These are phyloP conservation scores for Albugo candida DNA, from an alignment of 352 stramenopile species.

Conservation along the genomic window DNA sequence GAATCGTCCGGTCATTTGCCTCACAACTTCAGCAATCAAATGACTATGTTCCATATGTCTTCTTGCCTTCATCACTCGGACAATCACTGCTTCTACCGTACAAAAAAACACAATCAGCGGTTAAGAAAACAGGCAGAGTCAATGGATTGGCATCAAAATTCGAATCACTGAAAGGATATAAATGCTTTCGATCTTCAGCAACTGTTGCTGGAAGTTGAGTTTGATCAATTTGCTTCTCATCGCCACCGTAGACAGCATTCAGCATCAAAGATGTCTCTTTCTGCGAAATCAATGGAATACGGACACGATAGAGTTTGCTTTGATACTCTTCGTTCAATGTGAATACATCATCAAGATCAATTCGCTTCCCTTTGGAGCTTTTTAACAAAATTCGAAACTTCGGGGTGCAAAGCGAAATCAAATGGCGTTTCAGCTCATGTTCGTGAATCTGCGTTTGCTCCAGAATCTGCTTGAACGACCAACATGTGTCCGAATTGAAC, in stretches of 20 bases:
- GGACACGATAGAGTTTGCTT: constrained; percentile 79
- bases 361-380: constrained; percentile 92
- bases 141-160: background rate
- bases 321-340: constrained; percentile 90
- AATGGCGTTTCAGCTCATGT: constrained; percentile 81
- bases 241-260: constrained; percentile 1
- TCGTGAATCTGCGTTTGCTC: constrained; percentile 78
- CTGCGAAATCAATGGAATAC: constrained; percentile 68
- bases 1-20: constrained; percentile 82
- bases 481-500: constrained; percentile 84
- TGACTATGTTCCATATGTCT: constrained; percentile 85
- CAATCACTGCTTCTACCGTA: constrained; percentile 81
- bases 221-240: background rate
- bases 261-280: constrained; percentile 47
- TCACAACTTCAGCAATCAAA: constrained; percentile 80
- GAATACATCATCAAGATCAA: constrained; percentile 89
- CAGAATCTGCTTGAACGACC: constrained; percentile 78
- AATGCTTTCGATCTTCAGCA: constrained; percentile 90
- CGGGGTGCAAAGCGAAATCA: constrained; percentile 95
- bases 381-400: constrained; percentile 97
- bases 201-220: constrained; percentile 77
- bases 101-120: background rate
- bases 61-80: constrained; percentile 91
- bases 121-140: constrained; percentile 1
- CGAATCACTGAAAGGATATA: constrained; percentile 18